Evolutionary conservation across 805 yeast genomes (phyloP).

Genomic region (Nematodospora valgi): DNA sequence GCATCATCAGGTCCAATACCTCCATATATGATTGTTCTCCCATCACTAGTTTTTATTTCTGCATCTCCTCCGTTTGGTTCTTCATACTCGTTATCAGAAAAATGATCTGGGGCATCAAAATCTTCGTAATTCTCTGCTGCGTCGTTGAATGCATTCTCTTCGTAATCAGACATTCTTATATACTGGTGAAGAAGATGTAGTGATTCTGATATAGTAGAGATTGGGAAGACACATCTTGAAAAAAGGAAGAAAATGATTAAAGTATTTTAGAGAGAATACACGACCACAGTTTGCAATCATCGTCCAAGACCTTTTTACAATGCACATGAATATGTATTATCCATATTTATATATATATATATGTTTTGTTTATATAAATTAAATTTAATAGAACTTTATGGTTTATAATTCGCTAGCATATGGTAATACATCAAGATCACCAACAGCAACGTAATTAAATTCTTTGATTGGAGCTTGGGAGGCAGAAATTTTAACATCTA

Average conservation of each 20-base stretch:
- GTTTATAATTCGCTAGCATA: constrained; percentile 79
- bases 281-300: background rate
- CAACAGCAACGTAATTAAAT: constrained; percentile 85
- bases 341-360: too few species aligned
- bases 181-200: too few species aligned
- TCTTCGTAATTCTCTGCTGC: constrained; percentile 70
- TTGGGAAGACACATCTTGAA: background rate
- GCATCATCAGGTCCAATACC: constrained; percentile 60
- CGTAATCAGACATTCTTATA: constrained; percentile 37
- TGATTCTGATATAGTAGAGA: constrained; percentile 3
- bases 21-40: constrained; percentile 68
- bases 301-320: background rate
- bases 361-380: too few species aligned
- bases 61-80: constrained; percentile 32
- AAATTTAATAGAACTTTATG: background rate
- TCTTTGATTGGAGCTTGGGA: constrained; percentile 47
- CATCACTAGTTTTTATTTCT: constrained; percentile 60
- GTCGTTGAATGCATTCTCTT: constrained; percentile 58
- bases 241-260: too few species aligned
- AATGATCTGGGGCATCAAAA: constrained; percentile 76
- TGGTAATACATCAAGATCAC: constrained; percentile 84
- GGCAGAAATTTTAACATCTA: constrained; percentile 28
- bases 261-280: too few species aligned
- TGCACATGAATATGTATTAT: background rate
- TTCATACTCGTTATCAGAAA: constrained; percentile 66